Base-by-base conservation (phyloP, 129 eudicot species). In the Arctium minus region DNA sequence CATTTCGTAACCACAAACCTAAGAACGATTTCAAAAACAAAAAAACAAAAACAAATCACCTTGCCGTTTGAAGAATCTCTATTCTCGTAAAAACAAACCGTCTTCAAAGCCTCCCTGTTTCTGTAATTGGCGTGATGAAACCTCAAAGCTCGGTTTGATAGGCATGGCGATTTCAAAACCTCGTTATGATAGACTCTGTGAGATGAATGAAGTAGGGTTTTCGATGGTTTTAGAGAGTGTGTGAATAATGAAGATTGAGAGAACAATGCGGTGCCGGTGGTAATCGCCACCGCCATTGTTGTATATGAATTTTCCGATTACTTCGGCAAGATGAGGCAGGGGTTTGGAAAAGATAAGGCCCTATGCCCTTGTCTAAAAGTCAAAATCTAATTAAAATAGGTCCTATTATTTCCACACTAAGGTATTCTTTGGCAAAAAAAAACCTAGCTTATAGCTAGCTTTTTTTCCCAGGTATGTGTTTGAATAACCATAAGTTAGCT, bases 221-320 rank as follows among this genome's bases (percentile, higher is more conserved):
- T 78, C 22, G 75, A 42, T 12, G 84, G 73, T 7, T 82, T 77
- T 1, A 77, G 62, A 4, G 80, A 35, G 8, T 53, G 80, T 15
- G 80, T 27, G 79, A 79, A 46, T 10, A 70, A 36, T 9, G 85
- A 82, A 65, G 83, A 82, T 37, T 79, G 90, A 60, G 85, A 46
- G 15, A 76, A 33, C 50, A 80, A 70, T 27, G 85, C 18, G 44
- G 79, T 73, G 73, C 73, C 77, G 78, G 73, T 75, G 13, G 81
- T 79, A 1, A 83, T 68, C 75, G 82, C 72, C 56, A 70, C 68
- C 15, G 85, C 86, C 89, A 86, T 88, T 46, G 78, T 40, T 6
- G 72, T 29, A 42, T 1, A 38, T 15, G 10, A 38, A 36, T 76
- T 83, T 78, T 83, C 78, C 73, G 86, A 56, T 83, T 15, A 71